Evolutionary conservation across 345 rosid genomes (phyloP), one percentile per base, ranked within the genome.

Genomic region (Mercurialis annua): DNA sequence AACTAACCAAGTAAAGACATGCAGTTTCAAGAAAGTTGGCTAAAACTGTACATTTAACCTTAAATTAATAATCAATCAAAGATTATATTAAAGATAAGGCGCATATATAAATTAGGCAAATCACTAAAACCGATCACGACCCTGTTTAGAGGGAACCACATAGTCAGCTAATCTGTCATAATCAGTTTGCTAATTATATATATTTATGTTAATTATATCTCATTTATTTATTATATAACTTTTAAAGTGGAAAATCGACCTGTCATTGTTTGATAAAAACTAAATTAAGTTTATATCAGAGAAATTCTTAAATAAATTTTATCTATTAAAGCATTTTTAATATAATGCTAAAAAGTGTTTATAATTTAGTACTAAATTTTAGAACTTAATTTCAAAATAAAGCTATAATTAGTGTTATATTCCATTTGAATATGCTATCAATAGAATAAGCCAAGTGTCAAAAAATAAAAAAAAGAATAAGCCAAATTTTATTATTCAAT

Each of bases 141-240:
- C 20, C 26, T 40, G 57, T 24, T 55, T 38, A 55, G 54, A 40
- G 49, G 62, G 69, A 69, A 72, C 56, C 67, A 52, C 50, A n/a
- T 12, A 60, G 78, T 76, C 78, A 60, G 82, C 61, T 81, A 5
- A 70, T 69, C 59, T 61, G 76, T 81, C 84, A 34, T 55, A 44
- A 50, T 81, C 84, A n/a, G n/a, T n/a, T n/a, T n/a, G 46, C 51
- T 30, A 11, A 36, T 43, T 78, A 69, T 72, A 48, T 26, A 48
- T 50, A 69, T 66, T 3, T 36, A 36, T 36, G 9, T 36, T n/a
- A 47, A 62, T 68, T 68, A 24, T 60, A 33, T 63, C 29, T 24
- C 47, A 49, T 15, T 10, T 9, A 17, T 56, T 3, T 16, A 58
- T 58, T 30, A 17, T 29, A 34, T n/a, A 18, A 33, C 8, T n/a